These are phyloP conservation scores for Polyplosphaeria fusca DNA, from an alignment of 495 filamentous ascomycete genomes.

Conservation along the genomic window DNA sequence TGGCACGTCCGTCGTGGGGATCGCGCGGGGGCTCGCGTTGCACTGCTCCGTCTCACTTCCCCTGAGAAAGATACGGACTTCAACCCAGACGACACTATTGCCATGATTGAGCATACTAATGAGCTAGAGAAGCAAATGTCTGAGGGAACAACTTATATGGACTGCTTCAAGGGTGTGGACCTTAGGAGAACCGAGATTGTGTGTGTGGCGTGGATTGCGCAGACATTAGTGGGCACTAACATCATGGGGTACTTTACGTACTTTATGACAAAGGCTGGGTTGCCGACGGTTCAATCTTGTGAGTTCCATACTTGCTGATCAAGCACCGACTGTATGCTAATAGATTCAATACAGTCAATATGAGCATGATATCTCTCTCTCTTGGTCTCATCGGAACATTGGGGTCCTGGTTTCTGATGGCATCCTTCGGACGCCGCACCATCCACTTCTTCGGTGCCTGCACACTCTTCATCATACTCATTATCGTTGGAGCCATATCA, in stretches of 20 bases:
- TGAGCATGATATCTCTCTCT: constrained; percentile 21
- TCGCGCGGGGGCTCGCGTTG: constrained; percentile 15
- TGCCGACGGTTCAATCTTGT: constrained; percentile 19
- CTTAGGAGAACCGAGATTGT: constrained; percentile 31
- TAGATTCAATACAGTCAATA: constrained; percentile 21
- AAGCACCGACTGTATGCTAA: too few species aligned
- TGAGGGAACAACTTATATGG: constrained; percentile 18
- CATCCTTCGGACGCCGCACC: constrained; percentile 19
- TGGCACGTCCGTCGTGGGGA: constrained; percentile 28
- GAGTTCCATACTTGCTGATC: too few species aligned
- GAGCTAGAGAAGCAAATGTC: constrained; percentile 22
- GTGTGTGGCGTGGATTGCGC: constrained; percentile 16
- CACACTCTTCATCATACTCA: constrained; percentile 17
- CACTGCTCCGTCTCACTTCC: constrained; percentile 16
- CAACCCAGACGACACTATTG: constrained; percentile 26
- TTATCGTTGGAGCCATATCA: constrained; percentile 17
- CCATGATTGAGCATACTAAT: constrained; percentile 32
- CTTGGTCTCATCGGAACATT: constrained; percentile 24
- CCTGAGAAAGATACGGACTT: constrained; percentile 22
- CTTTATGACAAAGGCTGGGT: constrained; percentile 27
- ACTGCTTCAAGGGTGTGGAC: constrained; percentile 30
- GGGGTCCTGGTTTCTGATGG: constrained; percentile 26
- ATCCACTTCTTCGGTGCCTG: constrained; percentile 23
- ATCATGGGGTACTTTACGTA: constrained; percentile 31
- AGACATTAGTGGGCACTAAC: constrained; percentile 16